Conservation (phyloP, 352 stramenopile genomes). For the Pythium volutum region DNA sequence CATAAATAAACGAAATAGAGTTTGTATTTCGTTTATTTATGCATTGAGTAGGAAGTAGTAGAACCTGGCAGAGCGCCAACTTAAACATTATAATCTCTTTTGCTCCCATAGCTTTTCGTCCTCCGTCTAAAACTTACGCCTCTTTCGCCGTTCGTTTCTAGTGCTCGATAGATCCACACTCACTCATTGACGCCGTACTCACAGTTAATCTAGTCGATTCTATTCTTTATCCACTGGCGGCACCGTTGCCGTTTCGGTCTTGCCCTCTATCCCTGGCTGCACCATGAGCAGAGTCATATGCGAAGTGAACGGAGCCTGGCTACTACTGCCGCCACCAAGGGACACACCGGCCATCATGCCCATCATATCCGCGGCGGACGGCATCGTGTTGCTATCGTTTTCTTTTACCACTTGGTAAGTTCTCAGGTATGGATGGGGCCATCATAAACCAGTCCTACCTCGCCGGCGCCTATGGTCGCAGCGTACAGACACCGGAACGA, state of each 20-base stretch:
- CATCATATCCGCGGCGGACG: constrained; percentile 12
- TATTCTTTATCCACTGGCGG: constrained; percentile 55
- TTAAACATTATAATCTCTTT: too few relatives aligned
- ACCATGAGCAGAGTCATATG: constrained; percentile 44
- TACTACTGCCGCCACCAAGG: neutral
- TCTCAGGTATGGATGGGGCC: neutral
- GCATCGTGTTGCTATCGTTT: neutral
- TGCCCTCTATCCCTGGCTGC: constrained; percentile 57
- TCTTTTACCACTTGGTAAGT: neutral
- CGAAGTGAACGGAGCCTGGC: constrained; percentile 25
- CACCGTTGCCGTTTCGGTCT: constrained; percentile 69
- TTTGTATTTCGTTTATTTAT: too few relatives aligned
- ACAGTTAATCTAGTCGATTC: too few relatives aligned
- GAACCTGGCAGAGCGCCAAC: too few relatives aligned
- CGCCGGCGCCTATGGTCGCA: neutral
- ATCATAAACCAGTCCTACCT: neutral
- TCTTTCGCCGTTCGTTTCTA: too few relatives aligned
- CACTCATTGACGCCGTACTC: too few relatives aligned
- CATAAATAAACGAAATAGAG: too few relatives aligned
- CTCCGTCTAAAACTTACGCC: too few relatives aligned
- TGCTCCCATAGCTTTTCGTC: too few relatives aligned
- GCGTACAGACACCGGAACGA: constrained; percentile 44
- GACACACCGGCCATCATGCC: constrained; percentile 15
- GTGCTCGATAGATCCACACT: too few relatives aligned
- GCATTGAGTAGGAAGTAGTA: too few relatives aligned